Base-by-base conservation (phyloP, 78 protist genomes). In the Dictyostelium intermedium region DNA sequence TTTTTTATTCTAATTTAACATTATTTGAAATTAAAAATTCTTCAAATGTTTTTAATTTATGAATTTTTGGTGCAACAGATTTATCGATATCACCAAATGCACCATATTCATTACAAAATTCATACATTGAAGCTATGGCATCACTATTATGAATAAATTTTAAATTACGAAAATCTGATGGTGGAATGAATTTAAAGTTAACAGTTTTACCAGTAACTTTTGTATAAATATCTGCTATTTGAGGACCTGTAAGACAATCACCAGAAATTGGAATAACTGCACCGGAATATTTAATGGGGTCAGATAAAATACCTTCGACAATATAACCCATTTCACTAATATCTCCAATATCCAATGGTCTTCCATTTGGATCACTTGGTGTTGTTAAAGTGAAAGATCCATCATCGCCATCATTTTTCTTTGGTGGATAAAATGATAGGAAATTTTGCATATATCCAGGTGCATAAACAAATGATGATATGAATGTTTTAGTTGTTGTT, bases 11-110 rank as follows among this genome's bases (percentile, higher is more conserved):
- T 23, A 56, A 56, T 56, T 56, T 56, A 13, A 81, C 63, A 53
- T 61, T n/a, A 34, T 81, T 56, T 13, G 30, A 14, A 16, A 20
- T 23, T 30, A 81, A 69, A 81, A 27, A 81, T 53, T 81, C 74
- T 53, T 81, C 85, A 47, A 81, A 81, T 18, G 85, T 56, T 27
- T 18, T 47, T 32, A 81, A 32, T 56, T 81, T 47, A 32, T 61
- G 27, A 2, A 81, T 47, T 14, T 0, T 35, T 53, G 85, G 73
- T 34, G 85, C 85, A 20, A 81, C 34, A 11, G 74, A 37, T 30
- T 13, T 47, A 60, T 81, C 85, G 0, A 56, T 18, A 18, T 35
- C 14, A 34, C 47, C 47, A 20, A 76, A 76, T 14, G 82, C 47
- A 76, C 82, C 82, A 41, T 20, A 76, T 37, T 76, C 30, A 37